Base-by-base conservation (phyloP, 139 green algal genomes). In the Micractinium conductrix region DNA sequence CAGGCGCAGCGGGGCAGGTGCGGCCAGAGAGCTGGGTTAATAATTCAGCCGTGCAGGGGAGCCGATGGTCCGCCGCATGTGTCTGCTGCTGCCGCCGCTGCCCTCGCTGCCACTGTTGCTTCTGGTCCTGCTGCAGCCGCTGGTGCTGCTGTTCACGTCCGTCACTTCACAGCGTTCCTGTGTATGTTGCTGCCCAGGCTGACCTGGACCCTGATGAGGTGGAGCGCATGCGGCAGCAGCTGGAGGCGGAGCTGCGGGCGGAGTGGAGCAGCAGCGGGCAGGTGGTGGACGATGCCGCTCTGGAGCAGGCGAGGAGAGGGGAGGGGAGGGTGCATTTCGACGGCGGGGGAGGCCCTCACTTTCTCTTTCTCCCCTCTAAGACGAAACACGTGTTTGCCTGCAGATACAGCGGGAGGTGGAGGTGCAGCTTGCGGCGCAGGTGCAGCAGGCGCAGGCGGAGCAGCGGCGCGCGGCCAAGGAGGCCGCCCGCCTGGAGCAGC, bases 161-260 rank as follows among this genome's bases (percentile, higher is more conserved):
- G n/a, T n/a, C n/a, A n/a, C n/a, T n/a, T n/a, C n/a, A n/a, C n/a
- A n/a, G n/a, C n/a, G n/a, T n/a, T n/a, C n/a, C n/a, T n/a, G n/a
- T n/a, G n/a, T n/a, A n/a, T n/a, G n/a, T n/a, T n/a, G n/a, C n/a
- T n/a, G n/a, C n/a, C n/a, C n/a, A 28, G 6, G 40, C 1, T 3
- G 7, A 80, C 42, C 72, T 89, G 30, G 43, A 43, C 48, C 38
- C 70, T 16, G 58, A 86, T 43, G 84, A 88, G 78, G 78, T 88
- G 53, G 43, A 55, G 14, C 68, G 44, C 33, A 86, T 88, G 75
- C 76, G 86, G 48, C 65, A 68, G 62, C 89, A 93, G 75, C 87
- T 93, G 42, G 86, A 93, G 79, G 76, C 87, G 75, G 90, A 94
- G 35, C 81, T 92, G 50, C 87, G 90, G 58, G 69, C 89, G 68